phyloP scores from a whole-genome alignment of 208 protist genomes.

The Wallacemonas sp. region DNA sequence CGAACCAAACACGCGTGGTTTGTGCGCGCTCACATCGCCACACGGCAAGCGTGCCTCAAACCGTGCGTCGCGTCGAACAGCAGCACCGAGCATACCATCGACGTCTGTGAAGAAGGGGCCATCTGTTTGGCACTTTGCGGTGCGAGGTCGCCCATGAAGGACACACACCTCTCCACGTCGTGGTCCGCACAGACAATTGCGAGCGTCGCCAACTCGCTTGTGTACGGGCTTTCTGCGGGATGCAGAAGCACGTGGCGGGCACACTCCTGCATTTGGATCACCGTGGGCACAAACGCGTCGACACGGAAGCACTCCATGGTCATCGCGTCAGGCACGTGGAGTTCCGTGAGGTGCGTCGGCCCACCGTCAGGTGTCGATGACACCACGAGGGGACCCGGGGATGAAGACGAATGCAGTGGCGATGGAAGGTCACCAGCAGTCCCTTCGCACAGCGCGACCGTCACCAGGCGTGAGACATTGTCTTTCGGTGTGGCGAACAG shows the following conservation, averaged over 20 bases:
- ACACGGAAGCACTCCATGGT: slow-evolving; percentile 51
- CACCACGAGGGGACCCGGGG: neutral
- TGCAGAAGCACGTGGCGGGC: slow-evolving; percentile 38
- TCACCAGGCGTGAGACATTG: neutral
- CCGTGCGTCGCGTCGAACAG: slow-evolving; percentile 7
- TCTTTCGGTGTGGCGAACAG: no score
- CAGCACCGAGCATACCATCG: neutral
- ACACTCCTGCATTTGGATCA: slow-evolving; percentile 46
- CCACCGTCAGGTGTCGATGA: neutral
- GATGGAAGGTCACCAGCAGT: no score
- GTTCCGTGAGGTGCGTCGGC: neutral
- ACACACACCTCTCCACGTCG: slow-evolving; percentile 23
- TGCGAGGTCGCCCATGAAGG: slow-evolving; percentile 14
- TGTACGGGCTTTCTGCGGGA: no score
- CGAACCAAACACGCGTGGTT: neutral
- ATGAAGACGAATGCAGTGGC: no score
- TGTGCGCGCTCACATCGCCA: neutral
- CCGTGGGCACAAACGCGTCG: slow-evolving; percentile 43
- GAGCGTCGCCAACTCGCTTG: slow-evolving; percentile 13
- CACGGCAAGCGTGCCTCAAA: neutral
- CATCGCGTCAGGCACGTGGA: neutral
- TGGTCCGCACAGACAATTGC: slow-evolving; percentile 39
- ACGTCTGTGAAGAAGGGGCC: neutral
- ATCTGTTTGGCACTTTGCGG: no score
- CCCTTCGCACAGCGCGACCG: no score